Evolutionary conservation across 2,329 filamentous ascomycete genomes (phyloP).

Genomic region (Alternaria angustiovoidea): DNA sequence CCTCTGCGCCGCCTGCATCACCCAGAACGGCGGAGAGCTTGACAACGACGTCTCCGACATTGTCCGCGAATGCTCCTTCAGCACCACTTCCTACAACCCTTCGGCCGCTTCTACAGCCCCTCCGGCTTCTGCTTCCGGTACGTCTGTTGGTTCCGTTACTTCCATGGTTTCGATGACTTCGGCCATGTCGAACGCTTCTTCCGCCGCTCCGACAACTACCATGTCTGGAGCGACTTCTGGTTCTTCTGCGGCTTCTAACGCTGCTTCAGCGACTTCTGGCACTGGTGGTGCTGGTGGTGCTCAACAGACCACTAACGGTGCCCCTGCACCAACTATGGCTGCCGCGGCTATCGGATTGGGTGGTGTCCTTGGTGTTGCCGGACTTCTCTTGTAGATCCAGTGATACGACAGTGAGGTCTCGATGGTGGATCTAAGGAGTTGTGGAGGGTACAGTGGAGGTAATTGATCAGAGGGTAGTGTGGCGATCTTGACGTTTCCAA

Average conservation of each 20-base stretch:
- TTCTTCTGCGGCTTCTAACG: slow-evolving; percentile 2
- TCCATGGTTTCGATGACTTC: not conserved
- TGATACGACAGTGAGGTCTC: not conserved
- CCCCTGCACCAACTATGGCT: slow-evolving; percentile 1
- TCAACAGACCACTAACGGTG: not conserved
- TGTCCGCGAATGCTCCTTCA: slow-evolving; percentile 6
- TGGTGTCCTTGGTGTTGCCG: slow-evolving; percentile 5
- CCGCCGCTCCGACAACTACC: not conserved
- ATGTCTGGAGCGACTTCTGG: not conserved
- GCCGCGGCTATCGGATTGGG: not conserved
- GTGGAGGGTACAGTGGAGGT: no score
- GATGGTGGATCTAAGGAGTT: no score
- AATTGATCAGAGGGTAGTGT: not conserved
- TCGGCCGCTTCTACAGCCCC: not conserved
- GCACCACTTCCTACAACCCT: not conserved
- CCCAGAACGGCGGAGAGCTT: slow-evolving; percentile 4
- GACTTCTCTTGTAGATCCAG: not conserved
- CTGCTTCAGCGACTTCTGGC: slow-evolving; percentile 1
- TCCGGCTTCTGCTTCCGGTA: slow-evolving; percentile 5
- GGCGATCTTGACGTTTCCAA: not conserved
- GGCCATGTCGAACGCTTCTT: not conserved
- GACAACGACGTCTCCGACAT: slow-evolving; percentile 10
- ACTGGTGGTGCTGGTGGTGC: not conserved
- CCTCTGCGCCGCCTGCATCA: slow-evolving; percentile 7
- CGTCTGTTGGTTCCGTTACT: not conserved